These are phyloP conservation scores for Saccharomycopsis hybrid DNA, from an alignment of 1,139 yeast species.

Conservation along the genomic window DNA sequence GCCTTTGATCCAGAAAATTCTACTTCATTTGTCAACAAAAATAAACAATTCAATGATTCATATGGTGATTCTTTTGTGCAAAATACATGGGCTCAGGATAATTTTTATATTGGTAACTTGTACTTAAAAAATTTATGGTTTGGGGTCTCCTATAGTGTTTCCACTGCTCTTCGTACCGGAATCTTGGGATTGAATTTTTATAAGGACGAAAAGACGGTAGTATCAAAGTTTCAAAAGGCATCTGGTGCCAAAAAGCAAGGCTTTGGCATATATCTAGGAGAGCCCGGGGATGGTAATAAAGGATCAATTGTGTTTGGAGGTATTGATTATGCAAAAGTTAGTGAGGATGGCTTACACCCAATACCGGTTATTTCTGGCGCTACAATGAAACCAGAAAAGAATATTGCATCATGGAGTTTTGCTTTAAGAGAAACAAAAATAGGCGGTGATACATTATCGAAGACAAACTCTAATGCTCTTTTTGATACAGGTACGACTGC, in stretches of 20 bases:
- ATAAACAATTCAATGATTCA: neutral
- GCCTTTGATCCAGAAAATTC: slow-evolving; percentile 7
- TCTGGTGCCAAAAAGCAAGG: slow-evolving; percentile 1
- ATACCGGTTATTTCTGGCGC: slow-evolving; percentile 1
- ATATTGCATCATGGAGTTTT: neutral
- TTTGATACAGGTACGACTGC: slow-evolving; percentile 67
- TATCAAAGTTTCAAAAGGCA: neutral
- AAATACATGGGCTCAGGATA: slow-evolving; percentile 1
- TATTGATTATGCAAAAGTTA: slow-evolving; percentile 8
- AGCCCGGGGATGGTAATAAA: slow-evolving; percentile 4
- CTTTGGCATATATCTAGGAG: slow-evolving; percentile 11
- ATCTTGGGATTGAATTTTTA: slow-evolving; percentile 7
- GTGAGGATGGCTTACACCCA: neutral
- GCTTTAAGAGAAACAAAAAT: neutral
- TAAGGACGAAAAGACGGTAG: neutral
- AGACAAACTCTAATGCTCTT: slow-evolving; percentile 34
- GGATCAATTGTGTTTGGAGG: slow-evolving; percentile 12
- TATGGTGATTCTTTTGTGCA: slow-evolving; percentile 15
- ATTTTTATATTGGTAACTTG: slow-evolving; percentile 1
- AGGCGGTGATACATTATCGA: slow-evolving; percentile 12
- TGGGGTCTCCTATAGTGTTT: slow-evolving; percentile 4
- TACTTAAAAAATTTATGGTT: neutral
- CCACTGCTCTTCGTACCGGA: neutral
- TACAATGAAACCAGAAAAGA: slow-evolving; percentile 22
- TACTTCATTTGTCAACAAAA: slow-evolving; percentile 4